Base-by-base conservation (phyloP, 768 basidiomycete species). In the Leccinum ochraceum region DNA sequence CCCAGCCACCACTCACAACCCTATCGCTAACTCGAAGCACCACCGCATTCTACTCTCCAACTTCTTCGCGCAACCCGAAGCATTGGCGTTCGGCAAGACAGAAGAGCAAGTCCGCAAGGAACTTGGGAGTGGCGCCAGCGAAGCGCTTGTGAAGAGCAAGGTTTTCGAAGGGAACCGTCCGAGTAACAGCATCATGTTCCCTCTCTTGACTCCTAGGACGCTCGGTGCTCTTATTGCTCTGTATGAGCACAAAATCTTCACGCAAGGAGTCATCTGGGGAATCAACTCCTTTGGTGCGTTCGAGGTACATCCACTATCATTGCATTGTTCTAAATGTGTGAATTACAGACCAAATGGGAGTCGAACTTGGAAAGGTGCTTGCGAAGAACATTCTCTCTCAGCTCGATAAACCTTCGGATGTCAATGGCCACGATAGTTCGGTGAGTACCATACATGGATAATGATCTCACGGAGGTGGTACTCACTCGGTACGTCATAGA, bases 221-320 rank as follows among this genome's bases (percentile, higher is more conserved):
- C 87, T 98, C 42, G 97, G 86, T 48, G 88, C 94, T 3, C 79
- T 97, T 57, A 90, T 97, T 71, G 93, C 90, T 16, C 70, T 97
- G 64, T 97, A 96, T 73, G 95, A 98, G 77, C 97, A 99, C 83
- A 99, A 99, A 82, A 97, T 99, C 72, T 98, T 98, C 76, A 90
- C 92, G 0, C 97, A 98, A 74, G 97, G 97, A 72, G 89, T 92
- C 50, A 82, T 98, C 60, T 98, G 95, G 95, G 95, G 95, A 26
- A 96, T 99, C 81, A 98, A 99, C 81, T 95, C 94, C 3, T 98
- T 94, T 74, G 95, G 93, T 93, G 56, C 36, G 84, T 74, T 6
- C n/a, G 50, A 8, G 48, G 9, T 22, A 26, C 32, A 34, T 36
- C 56, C 1, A 2, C 13, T 30, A 22, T 17, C 26, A 30, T 39